These are phyloP conservation scores for Stachybotrys chlorohalonatus DNA, from an alignment of 2,329 filamentous ascomycete species.

Conservation along the genomic window DNA sequence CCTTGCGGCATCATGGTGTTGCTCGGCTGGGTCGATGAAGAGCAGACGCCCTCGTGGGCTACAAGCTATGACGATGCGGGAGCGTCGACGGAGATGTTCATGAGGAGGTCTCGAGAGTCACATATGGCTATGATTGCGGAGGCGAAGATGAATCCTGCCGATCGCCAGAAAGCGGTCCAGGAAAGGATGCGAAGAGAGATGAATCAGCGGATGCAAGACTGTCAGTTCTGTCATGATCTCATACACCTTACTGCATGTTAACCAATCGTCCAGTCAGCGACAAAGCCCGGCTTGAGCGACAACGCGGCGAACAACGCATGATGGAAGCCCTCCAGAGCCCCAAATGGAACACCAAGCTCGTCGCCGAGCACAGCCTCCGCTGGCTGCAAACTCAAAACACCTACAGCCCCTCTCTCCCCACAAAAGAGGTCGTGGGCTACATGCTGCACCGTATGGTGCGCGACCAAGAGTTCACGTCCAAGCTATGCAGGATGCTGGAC, in stretches of 20 bases:
- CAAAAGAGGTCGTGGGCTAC: conserved; percentile 34
- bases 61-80: conserved; percentile 29
- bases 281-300: conserved; percentile 23
- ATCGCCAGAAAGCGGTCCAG: conserved; percentile 29
- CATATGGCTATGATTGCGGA: conserved; percentile 33
- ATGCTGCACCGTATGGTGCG: conserved; percentile 44
- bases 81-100: conserved; percentile 19
- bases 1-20: conserved; percentile 53
- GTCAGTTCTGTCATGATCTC: conserved; percentile 19
- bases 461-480: conserved; percentile 32
- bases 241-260: neutral
- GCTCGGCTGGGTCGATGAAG: conserved; percentile 37
- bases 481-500: conserved; percentile 36
- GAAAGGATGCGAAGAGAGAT: conserved; percentile 32
- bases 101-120: conserved; percentile 28
- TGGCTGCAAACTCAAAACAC: conserved; percentile 30
- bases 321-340: conserved; percentile 44
- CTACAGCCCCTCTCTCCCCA: conserved; percentile 12
- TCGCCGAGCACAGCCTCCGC: conserved; percentile 32
- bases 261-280: conserved; percentile 28
- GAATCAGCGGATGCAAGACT: conserved; percentile 35
- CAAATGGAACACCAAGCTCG: conserved; percentile 39
- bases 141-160: conserved; percentile 28
- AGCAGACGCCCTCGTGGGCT: conserved; percentile 46
- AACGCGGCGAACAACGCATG: conserved; percentile 35